Conservation (phyloP, 164 flowering plant genomes). For the Macadamia tetraphylla region DNA sequence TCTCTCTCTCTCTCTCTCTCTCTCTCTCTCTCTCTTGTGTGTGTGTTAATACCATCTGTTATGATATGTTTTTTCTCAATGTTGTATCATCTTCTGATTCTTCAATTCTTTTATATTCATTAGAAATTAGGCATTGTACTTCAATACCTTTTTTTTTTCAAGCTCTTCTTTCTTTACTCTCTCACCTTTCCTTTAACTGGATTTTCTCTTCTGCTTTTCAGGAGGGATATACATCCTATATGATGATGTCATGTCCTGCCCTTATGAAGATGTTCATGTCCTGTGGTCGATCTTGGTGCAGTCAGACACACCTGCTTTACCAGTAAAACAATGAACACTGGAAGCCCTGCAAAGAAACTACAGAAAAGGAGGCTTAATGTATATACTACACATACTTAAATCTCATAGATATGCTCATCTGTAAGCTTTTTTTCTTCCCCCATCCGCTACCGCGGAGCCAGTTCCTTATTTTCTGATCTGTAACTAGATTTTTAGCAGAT, state of each 20-base stretch:
- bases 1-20: too few relatives aligned
- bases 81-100: too few relatives aligned
- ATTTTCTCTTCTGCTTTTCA: slow-evolving; percentile 20
- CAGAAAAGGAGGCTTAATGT: slow-evolving; percentile 7
- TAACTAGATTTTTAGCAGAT: background rate
- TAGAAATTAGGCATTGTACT: too few relatives aligned
- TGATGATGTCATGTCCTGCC: slow-evolving; percentile 95
- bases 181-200: background rate
- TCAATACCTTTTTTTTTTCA: too few relatives aligned
- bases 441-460: background rate
- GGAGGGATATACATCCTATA: slow-evolving; percentile 96
- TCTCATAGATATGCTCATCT: slow-evolving; percentile 15
- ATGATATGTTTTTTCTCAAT: too few relatives aligned
- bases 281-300: slow-evolving; percentile 96
- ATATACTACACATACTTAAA: slow-evolving; percentile 9
- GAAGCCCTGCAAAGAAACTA: slow-evolving; percentile 1
- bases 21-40: too few relatives aligned
- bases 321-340: slow-evolving; percentile 31
- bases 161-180: background rate
- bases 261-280: slow-evolving; percentile 89
- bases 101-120: too few relatives aligned
- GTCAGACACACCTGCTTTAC: slow-evolving; percentile 49
- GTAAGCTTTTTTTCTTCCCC: background rate
- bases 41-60: too few relatives aligned
- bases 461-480: background rate